A percentile compares a stretch with the other conserved stretches of the same genome.
Evolutionary conservation across 768 basidiomycete genomes (phyloP).

Genomic region (Exidia glandulosa): DNA sequence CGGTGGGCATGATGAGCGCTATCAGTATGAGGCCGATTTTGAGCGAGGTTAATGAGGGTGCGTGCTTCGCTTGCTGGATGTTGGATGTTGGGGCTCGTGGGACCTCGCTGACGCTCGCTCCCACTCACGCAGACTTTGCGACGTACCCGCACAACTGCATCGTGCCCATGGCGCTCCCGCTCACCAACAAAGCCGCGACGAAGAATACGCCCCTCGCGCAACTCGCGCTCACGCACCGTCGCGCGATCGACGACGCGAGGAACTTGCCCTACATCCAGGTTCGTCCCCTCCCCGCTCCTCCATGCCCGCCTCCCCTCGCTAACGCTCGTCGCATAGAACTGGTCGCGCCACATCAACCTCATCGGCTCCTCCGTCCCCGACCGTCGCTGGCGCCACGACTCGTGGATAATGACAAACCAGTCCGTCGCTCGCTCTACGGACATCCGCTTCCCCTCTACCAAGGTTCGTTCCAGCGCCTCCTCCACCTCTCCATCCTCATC

Average conservation of each 20-base stretch:
- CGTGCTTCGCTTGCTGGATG: background rate
- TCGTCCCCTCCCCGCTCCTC: too few relatives aligned
- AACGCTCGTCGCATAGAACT: too few relatives aligned
- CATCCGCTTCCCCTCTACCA: background rate
- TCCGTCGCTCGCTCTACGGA: background rate
- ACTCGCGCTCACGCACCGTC: background rate
- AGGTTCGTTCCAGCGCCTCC: too few relatives aligned
- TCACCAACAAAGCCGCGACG: background rate
- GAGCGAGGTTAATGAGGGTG: background rate
- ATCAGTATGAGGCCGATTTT: background rate
- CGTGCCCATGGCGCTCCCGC: background rate
- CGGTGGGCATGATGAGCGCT: background rate
- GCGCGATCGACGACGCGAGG: background rate
- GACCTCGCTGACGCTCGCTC: background rate
- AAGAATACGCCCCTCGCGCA: background rate
- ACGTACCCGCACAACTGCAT: background rate
- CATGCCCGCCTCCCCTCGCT: too few relatives aligned
- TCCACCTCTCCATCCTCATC: too few relatives aligned
- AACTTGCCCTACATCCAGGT: background rate
- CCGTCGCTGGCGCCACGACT: background rate
- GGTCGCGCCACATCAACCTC: background rate
- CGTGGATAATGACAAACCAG: background rate
- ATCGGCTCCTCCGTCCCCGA: background rate
- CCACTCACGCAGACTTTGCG: background rate
- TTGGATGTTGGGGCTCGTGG: background rate